Evolutionary conservation across 257 asterid genomes (phyloP), one percentile per base, ranked within the genome.

Genomic region (Perilla frutescens): DNA sequence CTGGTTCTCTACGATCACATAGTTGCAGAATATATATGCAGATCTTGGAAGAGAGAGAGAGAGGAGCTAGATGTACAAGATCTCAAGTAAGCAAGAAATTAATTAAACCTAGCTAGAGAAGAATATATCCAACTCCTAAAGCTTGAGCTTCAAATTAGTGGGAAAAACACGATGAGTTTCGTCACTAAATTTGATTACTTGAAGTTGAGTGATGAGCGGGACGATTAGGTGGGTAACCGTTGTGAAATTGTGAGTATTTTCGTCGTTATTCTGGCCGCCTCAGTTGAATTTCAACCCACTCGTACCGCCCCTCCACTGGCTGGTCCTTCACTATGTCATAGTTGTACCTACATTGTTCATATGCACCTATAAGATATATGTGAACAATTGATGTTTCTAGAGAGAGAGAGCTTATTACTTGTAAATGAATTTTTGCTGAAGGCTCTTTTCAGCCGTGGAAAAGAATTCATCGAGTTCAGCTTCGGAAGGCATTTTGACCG

Each of bases 391-490:
- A 45, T 37, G 34, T 8, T 8, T 9, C 7, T n/a, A 13, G 74
- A 55, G 13, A 13, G 70, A 44, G 26, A 20, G 26, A 20, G 64
- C 32, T 67, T 8, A 13, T 44, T 87, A 92, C 98, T 82, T 90
- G 41, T 81, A 77, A 0, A 81, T 70, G 82, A 88, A 88, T 62
- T 76, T 67, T 73, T 82, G 71, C 26, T 78, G 88, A 65, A 84
- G 63, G 4, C 78, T 77, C 48, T 76, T 85, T 72, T 92, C 94
- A 29, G 91, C 94, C 1, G 80, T 81, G 59, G 87, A 77, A 61
- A 92, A 92, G 80, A 90, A 90, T 37, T 78, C 89, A 26, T 88
- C 97, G 15, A 90, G 76, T 51, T 92, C 96, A 58, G 73, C 89
- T n/a, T 66, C 86, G 0, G 91, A 80, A 0, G 96, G 94, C 83